Evolutionary conservation across 2,329 filamentous ascomycete species (phyloP).

Genomic region (Alternaria atra): DNA sequence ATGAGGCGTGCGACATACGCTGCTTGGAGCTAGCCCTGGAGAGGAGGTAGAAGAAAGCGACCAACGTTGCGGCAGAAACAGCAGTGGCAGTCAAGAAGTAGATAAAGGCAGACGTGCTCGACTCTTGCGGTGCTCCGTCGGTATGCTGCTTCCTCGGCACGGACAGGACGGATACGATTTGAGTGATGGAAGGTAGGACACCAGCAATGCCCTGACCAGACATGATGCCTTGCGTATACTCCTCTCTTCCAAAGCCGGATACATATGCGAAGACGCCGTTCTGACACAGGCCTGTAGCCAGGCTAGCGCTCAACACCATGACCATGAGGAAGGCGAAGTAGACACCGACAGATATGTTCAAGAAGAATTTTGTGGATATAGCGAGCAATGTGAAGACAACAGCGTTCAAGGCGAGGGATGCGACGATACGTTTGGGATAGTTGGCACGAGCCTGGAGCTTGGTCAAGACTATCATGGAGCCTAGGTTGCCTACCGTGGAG

Average conservation of each 20-base stretch:
- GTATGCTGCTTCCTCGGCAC: conserved; percentile 60
- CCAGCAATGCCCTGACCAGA: conserved; percentile 91
- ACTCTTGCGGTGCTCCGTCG: conserved; percentile 45
- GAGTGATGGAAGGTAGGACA: conserved; percentile 85
- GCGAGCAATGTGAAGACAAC: conserved; percentile 79
- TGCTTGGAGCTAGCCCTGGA: conserved; percentile 57
- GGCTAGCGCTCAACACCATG: conserved; percentile 81
- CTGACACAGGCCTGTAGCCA: conserved; percentile 85
- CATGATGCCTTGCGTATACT: conserved; percentile 98
- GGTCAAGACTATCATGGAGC: conserved; percentile 77
- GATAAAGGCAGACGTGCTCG: conserved; percentile 78
- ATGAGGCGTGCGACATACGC: conserved; percentile 30
- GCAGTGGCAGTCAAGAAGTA: conserved; percentile 90
- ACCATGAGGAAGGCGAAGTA: conserved; percentile 86
- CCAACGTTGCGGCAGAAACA: conserved; percentile 74
- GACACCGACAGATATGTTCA: conserved; percentile 65
- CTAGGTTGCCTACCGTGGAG: conserved; percentile 83
- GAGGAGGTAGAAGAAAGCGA: conserved; percentile 78
- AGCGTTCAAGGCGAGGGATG: conserved; percentile 80
- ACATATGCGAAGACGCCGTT: conserved; percentile 95
- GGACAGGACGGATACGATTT: conserved; percentile 82
- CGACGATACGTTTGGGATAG: conserved; percentile 85
- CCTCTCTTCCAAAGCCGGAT: conserved; percentile 80
- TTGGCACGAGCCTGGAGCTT: conserved; percentile 83
- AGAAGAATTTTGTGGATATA: conserved; percentile 76